Evolutionary conservation across 192 early-diverging fungal species (phyloP).

Genomic region (Coemansia sp.): DNA sequence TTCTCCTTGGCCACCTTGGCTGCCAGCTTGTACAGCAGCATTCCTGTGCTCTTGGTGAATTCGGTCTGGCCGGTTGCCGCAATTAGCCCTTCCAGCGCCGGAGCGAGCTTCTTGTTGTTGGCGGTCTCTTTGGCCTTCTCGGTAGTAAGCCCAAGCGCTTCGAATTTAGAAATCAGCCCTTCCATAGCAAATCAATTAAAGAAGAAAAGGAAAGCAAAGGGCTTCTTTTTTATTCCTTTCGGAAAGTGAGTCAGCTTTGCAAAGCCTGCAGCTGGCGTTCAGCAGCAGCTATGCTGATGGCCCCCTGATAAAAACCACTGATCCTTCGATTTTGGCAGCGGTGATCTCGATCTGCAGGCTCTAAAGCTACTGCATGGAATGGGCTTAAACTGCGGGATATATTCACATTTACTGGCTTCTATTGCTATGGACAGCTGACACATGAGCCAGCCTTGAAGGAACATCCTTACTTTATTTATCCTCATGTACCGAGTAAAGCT

Average conservation of each 20-base stretch:
- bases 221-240: background rate
- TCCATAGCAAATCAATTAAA: slow-evolving; percentile 26
- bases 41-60: slow-evolving; percentile 70
- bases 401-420: slow-evolving; percentile 8
- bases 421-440: slow-evolving; percentile 1
- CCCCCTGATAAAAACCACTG: no score
- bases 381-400: background rate
- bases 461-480: background rate
- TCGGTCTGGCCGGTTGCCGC: slow-evolving; percentile 61
- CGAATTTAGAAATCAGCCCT: slow-evolving; percentile 66
- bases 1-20: slow-evolving; percentile 77
- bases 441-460: no score
- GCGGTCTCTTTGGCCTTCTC: slow-evolving; percentile 92
- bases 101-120: slow-evolving; percentile 93
- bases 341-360: no score
- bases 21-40: slow-evolving; percentile 83
- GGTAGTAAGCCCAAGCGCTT: slow-evolving; percentile 83
- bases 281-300: no score
- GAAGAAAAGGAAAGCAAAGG: background rate
- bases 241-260: background rate
- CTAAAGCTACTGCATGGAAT: slow-evolving; percentile 2
- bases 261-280: no score
- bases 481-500: slow-evolving; percentile 36
- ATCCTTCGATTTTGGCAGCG: no score
- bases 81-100: slow-evolving; percentile 70